phyloP scores from a whole-genome alignment of 176 grass and related monocot species.

The Avena atlantica region DNA sequence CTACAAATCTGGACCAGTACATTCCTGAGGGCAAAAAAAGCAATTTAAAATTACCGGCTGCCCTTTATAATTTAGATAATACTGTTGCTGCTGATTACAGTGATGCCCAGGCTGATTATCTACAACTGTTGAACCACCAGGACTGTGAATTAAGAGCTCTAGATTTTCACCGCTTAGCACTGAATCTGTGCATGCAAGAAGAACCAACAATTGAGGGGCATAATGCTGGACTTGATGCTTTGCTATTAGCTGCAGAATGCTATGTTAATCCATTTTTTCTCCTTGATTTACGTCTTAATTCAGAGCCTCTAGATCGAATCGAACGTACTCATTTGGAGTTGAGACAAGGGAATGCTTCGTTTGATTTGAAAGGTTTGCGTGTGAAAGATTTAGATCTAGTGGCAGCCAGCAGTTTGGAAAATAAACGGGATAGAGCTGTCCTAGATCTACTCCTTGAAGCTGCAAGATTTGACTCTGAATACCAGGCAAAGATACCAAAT shows the following conservation, averaged over 20 bases:
- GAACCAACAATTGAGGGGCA: conserved; percentile 76
- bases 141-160: conserved; percentile 76
- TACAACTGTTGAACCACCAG: conserved; percentile 69
- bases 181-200: conserved; percentile 70
- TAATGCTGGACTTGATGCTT: conserved; percentile 90
- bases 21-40: conserved; percentile 45
- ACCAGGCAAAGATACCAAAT: conserved; percentile 48
- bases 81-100: conserved; percentile 69
- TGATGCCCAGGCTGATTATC: conserved; percentile 83
- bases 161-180: conserved; percentile 85
- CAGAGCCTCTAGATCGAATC: conserved; percentile 63
- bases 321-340: conserved; percentile 64
- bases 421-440: conserved; percentile 80
- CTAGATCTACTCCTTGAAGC: conserved; percentile 88
- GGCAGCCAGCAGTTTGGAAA: conserved; percentile 63
- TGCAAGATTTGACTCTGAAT: conserved; percentile 80
- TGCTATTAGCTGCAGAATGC: conserved; percentile 90
- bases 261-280: conserved; percentile 92
- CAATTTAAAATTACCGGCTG: conserved; percentile 47
- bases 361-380: conserved; percentile 51
- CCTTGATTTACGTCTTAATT: conserved; percentile 60
- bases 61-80: conserved; percentile 68
- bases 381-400: conserved; percentile 62
- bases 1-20: conserved; percentile 46
- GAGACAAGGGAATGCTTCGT: conserved; percentile 49